phyloP scores from a whole-genome alignment of 768 basidiomycete species.

The Chlorophyllum brunneum region DNA sequence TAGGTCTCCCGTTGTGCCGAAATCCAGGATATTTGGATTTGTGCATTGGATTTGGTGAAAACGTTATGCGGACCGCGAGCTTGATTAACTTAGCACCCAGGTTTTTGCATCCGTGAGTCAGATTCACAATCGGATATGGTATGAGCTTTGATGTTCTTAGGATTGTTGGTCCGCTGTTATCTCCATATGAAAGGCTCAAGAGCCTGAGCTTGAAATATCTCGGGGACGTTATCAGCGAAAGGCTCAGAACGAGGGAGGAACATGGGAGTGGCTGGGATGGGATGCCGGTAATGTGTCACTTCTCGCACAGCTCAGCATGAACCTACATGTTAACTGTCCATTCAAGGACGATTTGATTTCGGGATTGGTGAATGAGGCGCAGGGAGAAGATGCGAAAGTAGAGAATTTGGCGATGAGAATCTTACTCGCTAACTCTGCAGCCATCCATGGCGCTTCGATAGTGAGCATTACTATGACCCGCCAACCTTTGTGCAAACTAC shows the following conservation, averaged over 20 bases:
- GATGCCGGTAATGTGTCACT: slow-evolving; percentile 26
- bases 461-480: slow-evolving; percentile 26
- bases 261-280: slow-evolving; percentile 20
- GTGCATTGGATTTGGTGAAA: slow-evolving; percentile 16
- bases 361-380: slow-evolving; percentile 37
- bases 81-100: slow-evolving; percentile 19
- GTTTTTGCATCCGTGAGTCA: slow-evolving; percentile 18
- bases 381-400: slow-evolving; percentile 20
- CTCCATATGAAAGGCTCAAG: slow-evolving; percentile 6
- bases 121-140: not conserved
- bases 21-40: slow-evolving; percentile 18
- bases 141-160: slow-evolving; percentile 17
- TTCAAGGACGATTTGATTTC: slow-evolving; percentile 37
- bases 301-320: too few species aligned
- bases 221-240: slow-evolving; percentile 21
- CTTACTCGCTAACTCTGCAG: slow-evolving; percentile 22
- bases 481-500: too few species aligned
- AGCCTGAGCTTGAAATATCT: slow-evolving; percentile 18
- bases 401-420: slow-evolving; percentile 25
- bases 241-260: slow-evolving; percentile 22
- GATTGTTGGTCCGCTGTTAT: slow-evolving; percentile 11
- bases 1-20: slow-evolving; percentile 22
- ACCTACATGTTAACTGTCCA: too few species aligned
- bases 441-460: slow-evolving; percentile 32
- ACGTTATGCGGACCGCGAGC: slow-evolving; percentile 16